Percentiles rank a stretch among this genome's conserved stretches.
These are phyloP conservation scores for Coniochaeta pulveracea DNA, from an alignment of 2,329 filamentous ascomycete species.

Conservation along the genomic window DNA sequence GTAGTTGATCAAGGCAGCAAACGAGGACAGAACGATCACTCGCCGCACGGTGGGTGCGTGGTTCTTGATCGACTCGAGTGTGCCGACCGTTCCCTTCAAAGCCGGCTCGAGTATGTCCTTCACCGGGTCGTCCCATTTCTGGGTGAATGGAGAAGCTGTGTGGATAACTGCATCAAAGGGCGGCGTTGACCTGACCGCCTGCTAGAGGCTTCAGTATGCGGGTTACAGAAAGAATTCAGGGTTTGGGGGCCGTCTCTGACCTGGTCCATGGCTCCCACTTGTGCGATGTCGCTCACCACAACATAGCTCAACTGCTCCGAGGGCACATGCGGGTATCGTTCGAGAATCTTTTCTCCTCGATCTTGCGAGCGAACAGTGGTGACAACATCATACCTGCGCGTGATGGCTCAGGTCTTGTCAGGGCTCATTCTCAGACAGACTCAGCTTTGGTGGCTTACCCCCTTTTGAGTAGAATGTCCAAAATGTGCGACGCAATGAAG, in stretches of 20 bases:
- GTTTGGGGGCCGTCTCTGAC: conserved; percentile 15
- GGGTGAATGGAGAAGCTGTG: conserved; percentile 60
- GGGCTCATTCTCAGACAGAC: conserved; percentile 6
- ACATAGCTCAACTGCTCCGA: conserved; percentile 26
- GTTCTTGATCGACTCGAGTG: conserved; percentile 31
- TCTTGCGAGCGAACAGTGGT: conserved; percentile 28
- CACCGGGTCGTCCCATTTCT: conserved; percentile 38
- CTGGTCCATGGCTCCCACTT: conserved; percentile 54
- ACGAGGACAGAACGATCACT: conserved; percentile 38
- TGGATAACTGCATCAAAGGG: conserved; percentile 62
- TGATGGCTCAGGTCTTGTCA: too few species aligned
- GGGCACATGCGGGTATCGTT: conserved; percentile 26
- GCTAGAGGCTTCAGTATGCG: background rate
- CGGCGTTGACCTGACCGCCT: conserved; percentile 22
- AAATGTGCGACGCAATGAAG: conserved; percentile 35
- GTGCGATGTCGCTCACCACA: conserved; percentile 60
- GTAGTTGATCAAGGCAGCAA: conserved; percentile 22
- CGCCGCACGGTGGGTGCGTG: conserved; percentile 40
- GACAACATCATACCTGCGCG: conserved; percentile 22
- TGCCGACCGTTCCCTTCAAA: conserved; percentile 31
- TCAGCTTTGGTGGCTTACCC: conserved; percentile 13
- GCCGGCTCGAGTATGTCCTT: conserved; percentile 37
- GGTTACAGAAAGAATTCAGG: background rate
- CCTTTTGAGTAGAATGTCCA: conserved; percentile 27
- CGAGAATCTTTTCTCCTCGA: conserved; percentile 27